Percentiles rank a stretch among this genome's conserved stretches.
These are phyloP conservation scores for Rhodotorula sp. DNA, from an alignment of 1,284 basidiomycete genomes.

Conservation along the genomic window DNA sequence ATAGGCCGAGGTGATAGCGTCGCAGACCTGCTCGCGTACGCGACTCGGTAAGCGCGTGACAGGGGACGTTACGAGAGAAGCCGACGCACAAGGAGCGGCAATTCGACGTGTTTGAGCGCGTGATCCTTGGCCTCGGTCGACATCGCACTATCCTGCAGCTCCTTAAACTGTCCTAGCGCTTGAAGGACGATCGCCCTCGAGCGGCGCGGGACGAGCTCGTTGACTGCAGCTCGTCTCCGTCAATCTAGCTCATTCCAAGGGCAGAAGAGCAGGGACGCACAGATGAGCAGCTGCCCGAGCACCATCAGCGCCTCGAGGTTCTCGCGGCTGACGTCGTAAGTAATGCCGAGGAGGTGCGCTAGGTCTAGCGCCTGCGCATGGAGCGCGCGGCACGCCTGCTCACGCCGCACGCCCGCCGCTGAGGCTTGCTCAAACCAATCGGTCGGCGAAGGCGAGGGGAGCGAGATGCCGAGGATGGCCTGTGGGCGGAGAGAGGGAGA, in stretches of 20 bases:
- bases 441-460: background rate
- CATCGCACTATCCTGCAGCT: constrained; percentile 16
- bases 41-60: too few species aligned
- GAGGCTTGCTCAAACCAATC: constrained; percentile 6
- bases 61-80: background rate
- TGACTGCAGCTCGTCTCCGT: constrained; percentile 1
- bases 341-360: constrained; percentile 10
- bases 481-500: background rate
- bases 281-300: constrained; percentile 21
- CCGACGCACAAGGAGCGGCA: constrained; percentile 19
- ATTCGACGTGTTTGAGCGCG: constrained; percentile 4
- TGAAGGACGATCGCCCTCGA: constrained; percentile 11
- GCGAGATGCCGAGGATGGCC: constrained; percentile 28
- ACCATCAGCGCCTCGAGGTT: constrained; percentile 30
- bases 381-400: constrained; percentile 22
- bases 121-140: background rate
- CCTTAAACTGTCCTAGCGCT: constrained; percentile 25
- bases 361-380: constrained; percentile 20
- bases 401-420: constrained; percentile 21
- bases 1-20: constrained; percentile 27
- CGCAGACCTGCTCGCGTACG: constrained; percentile 16
- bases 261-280: background rate
- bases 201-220: constrained; percentile 26
- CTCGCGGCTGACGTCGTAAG: constrained; percentile 3
- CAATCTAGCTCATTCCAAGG: too few species aligned